Base-by-base conservation (phyloP, 208 protist genomes). In the Leishmania martiniquensis region DNA sequence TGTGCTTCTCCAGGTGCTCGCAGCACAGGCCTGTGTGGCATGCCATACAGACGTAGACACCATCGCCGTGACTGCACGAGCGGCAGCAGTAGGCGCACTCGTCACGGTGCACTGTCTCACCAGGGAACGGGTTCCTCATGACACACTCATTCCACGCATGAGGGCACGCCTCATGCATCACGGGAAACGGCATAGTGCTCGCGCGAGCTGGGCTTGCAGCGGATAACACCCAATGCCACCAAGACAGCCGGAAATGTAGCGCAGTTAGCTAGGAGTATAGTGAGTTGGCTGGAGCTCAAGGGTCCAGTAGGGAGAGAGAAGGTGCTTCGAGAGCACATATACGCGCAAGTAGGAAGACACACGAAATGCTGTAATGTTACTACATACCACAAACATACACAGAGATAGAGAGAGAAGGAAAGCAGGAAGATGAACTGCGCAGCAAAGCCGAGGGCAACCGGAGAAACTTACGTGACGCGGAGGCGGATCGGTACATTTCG, bases 21-120 rank as follows among this genome's bases (percentile, higher is more conserved):
- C 60, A 66, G 75, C 94, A 98, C 9, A 98, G 34, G 7, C 91
- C 92, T 2, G 83, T 81, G 74, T 90, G 90, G 85, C 93, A 98
- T 34, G 60, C 81, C 91, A 98, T 96, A 73, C 93, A 98, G 5
- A 96, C 91, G 70, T 91, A 91, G 20, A 96, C 67, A 4, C 94
- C 94, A n/a, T 78, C 80, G 5, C 84, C 84, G 51, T 91, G 80
- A 34, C 74, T 69, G 76, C 88, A 92, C 22, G 91, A 89, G 49
- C 85, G 75, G 84, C 91, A 96, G 85, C 94, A 98, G 80, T 98
- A 98, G 42, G 93, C 91, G 52, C 94, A 98, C 70, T 98, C 92
- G 66, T 98, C 94, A 22, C 90, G 90, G 73, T 96, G 87, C 51
- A 98, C 83, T n/a, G 82, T 80, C 51, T 82, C 73, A 55, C 73